Percentiles rank a stretch among this genome's conserved stretches.
Evolutionary conservation across 805 yeast genomes (phyloP).

Genomic region (Hemisphaericaspora nanyangensis): DNA sequence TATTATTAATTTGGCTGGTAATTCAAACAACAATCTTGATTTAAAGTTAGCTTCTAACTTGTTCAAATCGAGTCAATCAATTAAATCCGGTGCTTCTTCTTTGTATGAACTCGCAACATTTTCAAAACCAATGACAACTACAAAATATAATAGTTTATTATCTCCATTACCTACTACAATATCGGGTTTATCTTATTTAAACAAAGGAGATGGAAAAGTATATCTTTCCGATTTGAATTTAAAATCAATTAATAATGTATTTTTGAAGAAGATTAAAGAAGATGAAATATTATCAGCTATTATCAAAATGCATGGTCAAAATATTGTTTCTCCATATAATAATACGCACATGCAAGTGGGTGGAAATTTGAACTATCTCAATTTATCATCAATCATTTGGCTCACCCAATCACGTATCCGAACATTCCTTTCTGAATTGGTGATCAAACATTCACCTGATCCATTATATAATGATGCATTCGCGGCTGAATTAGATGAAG

Average conservation of each 20-base stretch:
- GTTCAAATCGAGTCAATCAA: conserved; percentile 7
- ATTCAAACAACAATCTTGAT: conserved; percentile 1
- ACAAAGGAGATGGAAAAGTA: conserved; percentile 27
- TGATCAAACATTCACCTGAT: conserved; percentile 10
- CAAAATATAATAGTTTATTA: conserved; percentile 35
- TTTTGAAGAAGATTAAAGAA: conserved; percentile 29
- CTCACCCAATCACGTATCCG: conserved; percentile 35
- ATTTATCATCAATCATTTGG: conserved; percentile 47
- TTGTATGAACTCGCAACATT: conserved; percentile 23
- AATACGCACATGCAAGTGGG: conserved; percentile 4
- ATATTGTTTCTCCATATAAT: conserved; percentile 3
- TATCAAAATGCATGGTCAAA: conserved; percentile 22
- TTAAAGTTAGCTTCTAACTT: conserved; percentile 1
- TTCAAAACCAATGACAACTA: conserved; percentile 21
- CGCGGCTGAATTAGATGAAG: conserved; percentile 7
- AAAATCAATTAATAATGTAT: conserved; percentile 32
- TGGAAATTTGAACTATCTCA: conserved; percentile 31
- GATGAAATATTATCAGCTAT: conserved; percentile 26
- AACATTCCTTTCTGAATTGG: conserved; percentile 30
- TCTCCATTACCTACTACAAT: conserved; percentile 32
- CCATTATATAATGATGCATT: conserved; percentile 3
- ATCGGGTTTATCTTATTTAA: conserved; percentile 25
- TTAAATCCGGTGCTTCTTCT: conserved; percentile 20
- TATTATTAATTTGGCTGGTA: not conserved
- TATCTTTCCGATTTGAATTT: conserved; percentile 40